Conservation (phyloP, 2,329 filamentous ascomycete species). For the Ceratocystiopsis brevicomis region DNA sequence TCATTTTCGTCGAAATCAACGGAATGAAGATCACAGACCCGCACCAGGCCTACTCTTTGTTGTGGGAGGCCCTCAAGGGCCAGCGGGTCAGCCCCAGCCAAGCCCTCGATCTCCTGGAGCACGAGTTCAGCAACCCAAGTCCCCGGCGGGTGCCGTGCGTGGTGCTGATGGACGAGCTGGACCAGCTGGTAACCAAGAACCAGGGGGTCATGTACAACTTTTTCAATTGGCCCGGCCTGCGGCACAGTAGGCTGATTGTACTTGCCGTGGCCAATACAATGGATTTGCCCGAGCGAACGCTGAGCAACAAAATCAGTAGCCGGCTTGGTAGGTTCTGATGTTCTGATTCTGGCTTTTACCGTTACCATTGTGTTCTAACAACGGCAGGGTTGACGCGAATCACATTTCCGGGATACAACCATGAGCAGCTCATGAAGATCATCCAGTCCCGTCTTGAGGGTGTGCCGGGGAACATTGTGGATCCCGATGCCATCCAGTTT, state of each 20-base stretch:
- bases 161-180: constrained; percentile 94
- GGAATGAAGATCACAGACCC: constrained; percentile 99
- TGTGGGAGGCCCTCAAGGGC: constrained; percentile 91
- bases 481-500: constrained; percentile 86
- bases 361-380: not conserved
- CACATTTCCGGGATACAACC: constrained; percentile 91
- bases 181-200: constrained; percentile 93
- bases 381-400: constrained; percentile 59
- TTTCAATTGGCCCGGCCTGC: constrained; percentile 93
- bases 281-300: constrained; percentile 86
- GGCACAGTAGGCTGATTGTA: constrained; percentile 84
- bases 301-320: constrained; percentile 97
- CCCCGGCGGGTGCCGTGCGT: constrained; percentile 87
- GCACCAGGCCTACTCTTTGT: constrained; percentile 81
- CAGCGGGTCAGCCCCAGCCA: constrained; percentile 85
- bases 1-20: constrained; percentile 98
- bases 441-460: constrained; percentile 85
- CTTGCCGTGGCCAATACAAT: constrained; percentile 97
- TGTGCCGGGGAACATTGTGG: constrained; percentile 75
- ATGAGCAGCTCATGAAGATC: constrained; percentile 93
- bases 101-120: constrained; percentile 74
- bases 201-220: constrained; percentile 99
- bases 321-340: constrained; percentile 36
- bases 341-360: not conserved
- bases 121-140: constrained; percentile 81